Evolutionary conservation across 2,329 filamentous ascomycete genomes (phyloP), one percentile per base, ranked within the genome.

Genomic region (Alternaria dauci): DNA sequence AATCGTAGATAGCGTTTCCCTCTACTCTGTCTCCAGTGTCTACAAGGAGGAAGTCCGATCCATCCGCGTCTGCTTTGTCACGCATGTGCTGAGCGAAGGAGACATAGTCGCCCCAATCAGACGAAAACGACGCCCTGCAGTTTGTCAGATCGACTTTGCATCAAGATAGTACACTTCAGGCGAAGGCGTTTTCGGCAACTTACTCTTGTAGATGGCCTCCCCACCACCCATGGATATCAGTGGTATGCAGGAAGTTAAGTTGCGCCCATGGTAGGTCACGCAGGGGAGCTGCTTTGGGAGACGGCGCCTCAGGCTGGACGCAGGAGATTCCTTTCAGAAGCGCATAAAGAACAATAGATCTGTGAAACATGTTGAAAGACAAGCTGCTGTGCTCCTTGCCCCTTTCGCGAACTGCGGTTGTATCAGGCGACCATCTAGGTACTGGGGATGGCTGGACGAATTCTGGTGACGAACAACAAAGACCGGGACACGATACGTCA

Each of bases 41-140:
- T 65, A 99, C 83, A n/a, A 99, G 83, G n/a, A 99, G 82, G 16
- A 99, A 82, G 76, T 99, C 95, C 28, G 87, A 87, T 44, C 93
- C 93, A 54, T 89, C 85, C 1, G 88, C 86, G 73, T 97, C 91
- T 56, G 93, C 93, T 73, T 87, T 89, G 67, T 88, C 85, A 57
- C 88, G 90, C 84, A 99, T 88, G 75, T 94, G 93, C 36, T 90
- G 84, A 34, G 93, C 88, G 75, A 99, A 97, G 7, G 94, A 97
- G 71, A 98, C 86, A 79, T 98, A 99, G 80, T 99, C 95, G 59
- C 95, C 95, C 93, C 95, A 98, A 79, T 99, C 95, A 47, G 93
- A 94, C 7, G 92, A 94, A 79, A 96, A 99, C 61, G 95, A 94
- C 3, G 93, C 85, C 81, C 91, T 93, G 58, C 14, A 28, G 28